Evolutionary conservation across 1,284 basidiomycete species (phyloP), one percentile per base, ranked within the genome.

Genomic region (Boletus semigastroideus): DNA sequence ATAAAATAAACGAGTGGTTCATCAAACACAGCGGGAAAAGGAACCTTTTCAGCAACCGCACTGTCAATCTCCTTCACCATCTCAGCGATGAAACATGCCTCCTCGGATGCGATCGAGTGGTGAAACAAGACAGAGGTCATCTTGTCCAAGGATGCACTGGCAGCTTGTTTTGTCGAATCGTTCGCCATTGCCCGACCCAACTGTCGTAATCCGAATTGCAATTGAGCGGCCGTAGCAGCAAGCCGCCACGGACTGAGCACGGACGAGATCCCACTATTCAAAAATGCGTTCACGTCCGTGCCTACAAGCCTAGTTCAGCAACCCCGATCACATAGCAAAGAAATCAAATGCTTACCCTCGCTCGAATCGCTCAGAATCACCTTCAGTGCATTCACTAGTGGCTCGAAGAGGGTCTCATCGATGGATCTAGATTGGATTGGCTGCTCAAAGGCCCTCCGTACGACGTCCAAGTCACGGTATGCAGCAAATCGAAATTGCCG

Each of bases 201-300:
- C 59, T 88, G 86, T 62, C 85, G 80, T 49, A 90, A 73, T 28
- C 84, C 80, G 39, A 91, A 80, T 48, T 89, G 84, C 54, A 90
- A 78, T 60, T 90, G 84, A 49, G 90, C 83, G 2, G 86, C 83
- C 0, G 90, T 90, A 2, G 86, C 86, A 16, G 85, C 82, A 33
- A 91, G 79, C 62, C 87, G 87, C 87, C 89, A 92, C 0, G 88
- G 89, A 55, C 86, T 90, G 22, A 91, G 74, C 36, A 85, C 73
- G 20, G 78, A 82, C 0, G 80, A 80, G 7, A 84, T 78, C 14
- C 81, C 78, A 77, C 83, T 86, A 42, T 81, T 79, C 22, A 78
- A 77, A 17, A 80, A 70, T 0, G 62, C 37, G 36, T 80, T 79
- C n/a, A 79, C 71, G 49, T 78, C 77, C 62, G 69, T 63, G 16